Conservation (phyloP, 345 rosid genomes). For the Brassica nigra region DNA sequence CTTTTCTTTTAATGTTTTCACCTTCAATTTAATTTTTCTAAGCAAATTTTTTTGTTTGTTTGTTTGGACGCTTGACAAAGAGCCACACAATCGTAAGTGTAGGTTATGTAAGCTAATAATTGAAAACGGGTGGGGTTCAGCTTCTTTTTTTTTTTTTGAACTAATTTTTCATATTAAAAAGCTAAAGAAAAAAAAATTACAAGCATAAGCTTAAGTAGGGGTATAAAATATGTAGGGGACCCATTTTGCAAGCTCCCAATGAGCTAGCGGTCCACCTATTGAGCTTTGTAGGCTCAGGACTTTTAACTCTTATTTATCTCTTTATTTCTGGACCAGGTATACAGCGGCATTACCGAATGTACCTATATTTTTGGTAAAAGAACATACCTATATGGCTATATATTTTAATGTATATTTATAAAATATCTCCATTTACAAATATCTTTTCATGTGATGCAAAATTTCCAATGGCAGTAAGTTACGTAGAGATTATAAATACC, state of each 20-base stretch:
- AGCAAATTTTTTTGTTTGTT: background rate
- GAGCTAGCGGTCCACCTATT: slow-evolving; percentile 26
- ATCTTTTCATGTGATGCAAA: background rate
- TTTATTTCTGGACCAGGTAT: slow-evolving; percentile 11
- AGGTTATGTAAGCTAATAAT: slow-evolving; percentile 19
- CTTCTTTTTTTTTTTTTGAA: no score
- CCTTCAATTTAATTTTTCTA: background rate
- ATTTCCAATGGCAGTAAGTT: background rate
- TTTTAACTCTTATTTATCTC: slow-evolving; percentile 21
- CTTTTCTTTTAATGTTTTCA: slow-evolving; percentile 2
- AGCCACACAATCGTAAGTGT: slow-evolving; percentile 14
- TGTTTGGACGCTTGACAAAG: background rate
- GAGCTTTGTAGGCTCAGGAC: slow-evolving; percentile 35
- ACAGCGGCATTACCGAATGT: slow-evolving; percentile 2
- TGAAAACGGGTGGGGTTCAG: slow-evolving; percentile 21
- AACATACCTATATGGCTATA: background rate
- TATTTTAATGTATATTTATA: background rate
- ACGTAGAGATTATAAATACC: no score
- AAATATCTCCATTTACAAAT: background rate
- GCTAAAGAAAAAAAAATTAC: no score
- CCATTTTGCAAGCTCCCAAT: slow-evolving; percentile 18
- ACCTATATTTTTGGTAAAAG: background rate
- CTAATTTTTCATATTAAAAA: no score
- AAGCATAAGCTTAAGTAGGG: no score
- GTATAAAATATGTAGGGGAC: background rate